phyloP scores from a whole-genome alignment of 306 rosid genomes.

The Bauhinia variegata region DNA sequence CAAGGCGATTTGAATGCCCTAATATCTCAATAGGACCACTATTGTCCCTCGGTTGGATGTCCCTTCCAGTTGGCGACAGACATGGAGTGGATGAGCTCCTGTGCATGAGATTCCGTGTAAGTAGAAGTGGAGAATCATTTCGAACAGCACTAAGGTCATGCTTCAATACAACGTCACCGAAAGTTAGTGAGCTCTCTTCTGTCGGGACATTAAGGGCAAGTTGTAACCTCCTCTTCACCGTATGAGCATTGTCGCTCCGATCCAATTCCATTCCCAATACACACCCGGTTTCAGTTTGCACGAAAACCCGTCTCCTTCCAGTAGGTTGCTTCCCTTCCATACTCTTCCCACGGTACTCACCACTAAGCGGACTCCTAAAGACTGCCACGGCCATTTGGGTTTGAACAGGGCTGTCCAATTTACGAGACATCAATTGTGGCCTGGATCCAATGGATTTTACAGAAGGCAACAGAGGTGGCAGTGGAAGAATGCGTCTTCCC shows the following conservation, averaged over 20 bases:
- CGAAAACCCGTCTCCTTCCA: slow-evolving; percentile 80
- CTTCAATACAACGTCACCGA: slow-evolving; percentile 87
- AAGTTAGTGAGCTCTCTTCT: slow-evolving; percentile 86
- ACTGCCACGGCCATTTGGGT: slow-evolving; percentile 64
- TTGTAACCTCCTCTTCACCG: slow-evolving; percentile 95
- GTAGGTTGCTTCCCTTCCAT: slow-evolving; percentile 64
- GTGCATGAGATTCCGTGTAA: slow-evolving; percentile 75
- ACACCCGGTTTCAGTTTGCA: slow-evolving; percentile 91
- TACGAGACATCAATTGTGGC: slow-evolving; percentile 65
- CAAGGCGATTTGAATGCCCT: slow-evolving; percentile 63
- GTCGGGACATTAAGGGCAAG: slow-evolving; percentile 85
- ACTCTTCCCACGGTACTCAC: slow-evolving; percentile 64
- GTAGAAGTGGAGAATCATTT: slow-evolving; percentile 82
- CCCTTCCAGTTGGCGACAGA: slow-evolving; percentile 85
- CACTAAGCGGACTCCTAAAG: slow-evolving; percentile 28
- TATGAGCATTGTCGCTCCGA: slow-evolving; percentile 86
- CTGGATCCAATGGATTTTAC: slow-evolving; percentile 23
- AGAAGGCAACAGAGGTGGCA: slow-evolving; percentile 53
- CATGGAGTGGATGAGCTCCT: slow-evolving; percentile 98
- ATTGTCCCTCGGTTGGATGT: slow-evolving; percentile 76
- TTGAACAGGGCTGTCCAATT: slow-evolving; percentile 82
- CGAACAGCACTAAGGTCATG: slow-evolving; percentile 84
- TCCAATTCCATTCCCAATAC: slow-evolving; percentile 91
- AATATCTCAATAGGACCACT: slow-evolving; percentile 90
- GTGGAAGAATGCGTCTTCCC: slow-evolving; percentile 63